A percentile compares a stretch with the other conserved stretches of the same genome.
phyloP scores from a whole-genome alignment of 2,329 filamentous ascomycete genomes.

The Simplicillium aogashimaense region DNA sequence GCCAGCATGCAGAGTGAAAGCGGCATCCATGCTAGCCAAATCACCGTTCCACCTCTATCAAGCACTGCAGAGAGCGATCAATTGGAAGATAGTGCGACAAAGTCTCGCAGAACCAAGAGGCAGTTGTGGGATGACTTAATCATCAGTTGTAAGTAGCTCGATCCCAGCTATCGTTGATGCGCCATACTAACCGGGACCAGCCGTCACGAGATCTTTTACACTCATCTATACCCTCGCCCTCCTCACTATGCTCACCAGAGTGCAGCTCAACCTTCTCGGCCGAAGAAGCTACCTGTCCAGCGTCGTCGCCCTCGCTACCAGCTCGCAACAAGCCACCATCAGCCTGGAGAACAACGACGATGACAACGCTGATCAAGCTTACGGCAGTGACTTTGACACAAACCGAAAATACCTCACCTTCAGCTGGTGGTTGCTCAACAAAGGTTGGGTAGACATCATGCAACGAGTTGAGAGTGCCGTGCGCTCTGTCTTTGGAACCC shows the following conservation, averaged over 20 bases:
- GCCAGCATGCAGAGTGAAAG: slow-evolving; percentile 70
- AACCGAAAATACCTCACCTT: slow-evolving; percentile 93
- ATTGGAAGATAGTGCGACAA: slow-evolving; percentile 31
- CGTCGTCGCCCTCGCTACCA: slow-evolving; percentile 81
- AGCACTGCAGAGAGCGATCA: slow-evolving; percentile 20
- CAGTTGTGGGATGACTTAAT: slow-evolving; percentile 98
- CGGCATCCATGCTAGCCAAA: slow-evolving; percentile 74
- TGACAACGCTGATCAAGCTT: slow-evolving; percentile 68
- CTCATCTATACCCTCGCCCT: slow-evolving; percentile 85
- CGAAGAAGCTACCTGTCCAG: slow-evolving; percentile 92
- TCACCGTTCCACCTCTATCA: slow-evolving; percentile 50
- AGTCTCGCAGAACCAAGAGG: slow-evolving; percentile 66
- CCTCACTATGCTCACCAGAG: slow-evolving; percentile 81
- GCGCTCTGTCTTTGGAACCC: slow-evolving; percentile 75
- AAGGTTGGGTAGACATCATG: slow-evolving; percentile 77
- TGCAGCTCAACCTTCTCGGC: slow-evolving; percentile 94
- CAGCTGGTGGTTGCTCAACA: slow-evolving; percentile 95
- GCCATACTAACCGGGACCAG: slow-evolving; percentile 31
- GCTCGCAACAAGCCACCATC: slow-evolving; percentile 64
- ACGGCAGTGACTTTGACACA: slow-evolving; percentile 91
- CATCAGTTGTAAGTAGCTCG: slow-evolving; percentile 66
- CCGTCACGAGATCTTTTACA: slow-evolving; percentile 83
- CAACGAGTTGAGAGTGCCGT: slow-evolving; percentile 77
- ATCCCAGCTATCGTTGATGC: neutral
- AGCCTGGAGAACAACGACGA: slow-evolving; percentile 90